These are phyloP conservation scores for Aquilaria agallochum DNA, from an alignment of 441 rosid species.

Conservation along the genomic window DNA sequence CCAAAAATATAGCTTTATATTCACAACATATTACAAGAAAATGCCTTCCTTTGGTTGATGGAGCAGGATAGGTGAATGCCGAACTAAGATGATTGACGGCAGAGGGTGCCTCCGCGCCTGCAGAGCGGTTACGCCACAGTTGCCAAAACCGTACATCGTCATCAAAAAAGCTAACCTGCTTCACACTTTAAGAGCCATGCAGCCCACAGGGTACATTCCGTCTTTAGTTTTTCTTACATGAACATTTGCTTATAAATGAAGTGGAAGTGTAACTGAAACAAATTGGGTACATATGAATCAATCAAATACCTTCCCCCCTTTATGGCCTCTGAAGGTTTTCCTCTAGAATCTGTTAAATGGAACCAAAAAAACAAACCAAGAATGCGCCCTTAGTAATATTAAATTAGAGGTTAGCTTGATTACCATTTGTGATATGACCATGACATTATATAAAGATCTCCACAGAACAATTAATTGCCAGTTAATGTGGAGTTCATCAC, in stretches of 20 bases:
- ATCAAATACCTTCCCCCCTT: conserved; percentile 85
- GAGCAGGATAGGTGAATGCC: conserved; percentile 76
- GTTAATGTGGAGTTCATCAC: no score
- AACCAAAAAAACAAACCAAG: neutral
- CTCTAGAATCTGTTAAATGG: conserved; percentile 49
- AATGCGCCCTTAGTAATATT: neutral
- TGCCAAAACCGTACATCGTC: conserved; percentile 97
- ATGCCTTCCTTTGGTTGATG: conserved; percentile 94
- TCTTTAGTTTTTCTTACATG: no score
- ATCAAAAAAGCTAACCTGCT: conserved; percentile 93
- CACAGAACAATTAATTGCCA: neutral
- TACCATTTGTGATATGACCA: no score
- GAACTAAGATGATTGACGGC: conserved; percentile 83
- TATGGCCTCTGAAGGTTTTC: conserved; percentile 92
- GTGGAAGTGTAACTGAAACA: neutral
- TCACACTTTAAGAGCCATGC: conserved; percentile 54
- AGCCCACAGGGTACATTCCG: conserved; percentile 8
- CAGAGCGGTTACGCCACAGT: conserved; percentile 86
- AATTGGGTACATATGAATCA: neutral
- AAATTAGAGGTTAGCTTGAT: neutral
- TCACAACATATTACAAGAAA: conserved; percentile 96
- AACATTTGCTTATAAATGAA: no score
- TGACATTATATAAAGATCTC: no score
- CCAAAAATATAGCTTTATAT: conserved; percentile 95
- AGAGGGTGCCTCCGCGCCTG: conserved; percentile 93